Conservation (phyloP, 2,329 filamentous ascomycete species). For the Davidsoniella neocaledoniae region DNA sequence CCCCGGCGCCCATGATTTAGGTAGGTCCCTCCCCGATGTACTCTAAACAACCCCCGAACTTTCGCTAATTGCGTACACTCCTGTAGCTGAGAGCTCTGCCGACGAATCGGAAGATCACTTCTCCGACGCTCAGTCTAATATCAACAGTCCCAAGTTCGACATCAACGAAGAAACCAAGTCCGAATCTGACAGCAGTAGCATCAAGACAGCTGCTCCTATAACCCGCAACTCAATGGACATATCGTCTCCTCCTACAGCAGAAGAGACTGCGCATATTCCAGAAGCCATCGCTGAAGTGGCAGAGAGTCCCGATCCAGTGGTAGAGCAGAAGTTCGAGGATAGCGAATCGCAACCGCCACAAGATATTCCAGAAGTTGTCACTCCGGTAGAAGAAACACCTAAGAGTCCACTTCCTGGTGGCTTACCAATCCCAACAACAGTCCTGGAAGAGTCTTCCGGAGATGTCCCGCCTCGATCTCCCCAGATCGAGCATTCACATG, state of each 20-base stretch:
- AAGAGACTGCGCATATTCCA: slow-evolving; percentile 8
- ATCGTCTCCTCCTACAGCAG: not conserved
- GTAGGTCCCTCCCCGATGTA: slow-evolving; percentile 21
- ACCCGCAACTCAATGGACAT: no score
- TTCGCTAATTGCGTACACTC: not conserved
- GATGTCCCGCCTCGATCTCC: slow-evolving; percentile 26
- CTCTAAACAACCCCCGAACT: slow-evolving; percentile 26
- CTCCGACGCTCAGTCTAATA: slow-evolving; percentile 45
- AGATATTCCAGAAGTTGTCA: not conserved
- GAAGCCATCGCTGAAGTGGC: not conserved
- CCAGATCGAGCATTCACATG: slow-evolving; percentile 28
- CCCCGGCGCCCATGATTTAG: slow-evolving; percentile 42
- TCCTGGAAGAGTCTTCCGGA: slow-evolving; percentile 36
- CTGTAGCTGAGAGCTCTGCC: slow-evolving; percentile 9
- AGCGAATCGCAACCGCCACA: not conserved
- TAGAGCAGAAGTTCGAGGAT: not conserved
- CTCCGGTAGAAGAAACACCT: not conserved
- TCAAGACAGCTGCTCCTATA: slow-evolving; percentile 28
- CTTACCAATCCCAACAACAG: slow-evolving; percentile 30
- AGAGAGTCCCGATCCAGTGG: no score
- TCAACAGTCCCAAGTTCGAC: slow-evolving; percentile 29
- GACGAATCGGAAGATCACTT: slow-evolving; percentile 51
- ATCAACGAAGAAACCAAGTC: slow-evolving; percentile 24
- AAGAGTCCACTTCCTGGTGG: slow-evolving; percentile 1
- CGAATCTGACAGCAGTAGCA: not conserved